Base-by-base conservation (phyloP, 768 basidiomycete genomes). In the Lentinula raphanica region DNA sequence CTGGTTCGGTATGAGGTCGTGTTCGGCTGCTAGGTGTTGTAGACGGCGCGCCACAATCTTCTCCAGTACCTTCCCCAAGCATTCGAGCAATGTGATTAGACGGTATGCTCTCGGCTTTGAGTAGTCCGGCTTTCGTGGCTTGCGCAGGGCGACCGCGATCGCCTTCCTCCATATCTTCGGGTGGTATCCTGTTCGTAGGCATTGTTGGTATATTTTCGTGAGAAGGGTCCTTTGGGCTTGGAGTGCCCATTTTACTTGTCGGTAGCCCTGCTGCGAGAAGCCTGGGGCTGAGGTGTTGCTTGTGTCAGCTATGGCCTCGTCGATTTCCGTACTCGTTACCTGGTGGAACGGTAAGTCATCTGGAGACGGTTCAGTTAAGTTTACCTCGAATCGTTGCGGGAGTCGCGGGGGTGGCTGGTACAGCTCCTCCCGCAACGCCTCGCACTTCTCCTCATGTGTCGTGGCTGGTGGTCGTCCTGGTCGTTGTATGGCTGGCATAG, bases 81-180 rank as follows among this genome's bases (percentile, higher is more conserved):
- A 70, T 39, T 74, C 71, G 0, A 74, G 65, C 9, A 74, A 68
- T 6, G 64, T 66, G 27, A 76, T 75, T 0, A 69, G 70, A 0
- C 68, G 48, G 63, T 75, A 76, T 1, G 75, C 68, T 5, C 67
- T 48, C 0, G 72, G 69, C 49, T 69, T 64, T 0, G 69, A 67
- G 62, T 76, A 74, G 63, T 74, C 68, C 0, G 68, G 66, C 55
- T 77, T 77, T 27, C 66, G 62, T 0, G 71, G 70, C 65, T 77
- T 77, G 6, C 61, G 56, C 0, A 76, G 62, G 0, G 69, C 69
- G 0, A 74, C 67, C 0, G 69, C 69, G 2, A 70, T 65, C 5
- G 71, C 65, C n/a, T 61, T 61, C 5, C 61, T 19, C 67, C 68
- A 32, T 32, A 32, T 1, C 32, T 12, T 32, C 8, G 67, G 68